Evolutionary conservation across 768 basidiomycete species (phyloP), one percentile per base, ranked within the genome.

Genomic region (Atractiella rhizophila): DNA sequence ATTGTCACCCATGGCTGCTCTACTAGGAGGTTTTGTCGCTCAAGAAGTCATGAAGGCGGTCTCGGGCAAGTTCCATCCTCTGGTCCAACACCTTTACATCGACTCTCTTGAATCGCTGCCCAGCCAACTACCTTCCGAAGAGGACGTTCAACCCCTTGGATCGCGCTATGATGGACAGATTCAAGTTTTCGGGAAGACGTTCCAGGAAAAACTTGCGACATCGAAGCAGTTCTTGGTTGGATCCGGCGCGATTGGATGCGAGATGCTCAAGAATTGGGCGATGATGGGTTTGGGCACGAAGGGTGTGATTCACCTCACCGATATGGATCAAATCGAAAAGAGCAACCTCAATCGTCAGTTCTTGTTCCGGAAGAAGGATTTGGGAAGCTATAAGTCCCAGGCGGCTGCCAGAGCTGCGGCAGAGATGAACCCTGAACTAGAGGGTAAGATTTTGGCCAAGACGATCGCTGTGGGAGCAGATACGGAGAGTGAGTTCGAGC

Each of bases 221-320:
- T 72, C 82, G 56, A 70, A 78, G 21, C 80, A 96, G 54, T 98
- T 98, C 69, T 68, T 98, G 33, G 91, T 98, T 42, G 91, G 91
- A 8, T 74, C 88, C n/a, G 91, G 91, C 33, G 91, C 91, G 27
- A 96, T 98, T 57, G 91, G 91, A 16, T 98, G 91, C 56, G 91
- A 98, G 63, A 96, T 96, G 91, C 63, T 98, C 53, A 98, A 98
- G 67, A 98, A 96, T 60, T 98, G 91, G 91, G 78, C 80, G 49
- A 79, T 96, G 82, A 88, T 96, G 68, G 91, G 91, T 46, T 63
- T 98, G 34, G 86, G 70, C 6, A 69, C 74, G 24, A 65, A 72
- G 30, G 91, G 80, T 9, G 61, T 67, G 38, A 79, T 98, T 42
- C 73, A 86, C 52, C 81, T 96, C 42, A 96, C 91, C 5, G 91